Evolutionary conservation across 495 filamentous ascomycete species (phyloP), one percentile per base, ranked within the genome.

Genomic region (Penicillium malachiteum): DNA sequence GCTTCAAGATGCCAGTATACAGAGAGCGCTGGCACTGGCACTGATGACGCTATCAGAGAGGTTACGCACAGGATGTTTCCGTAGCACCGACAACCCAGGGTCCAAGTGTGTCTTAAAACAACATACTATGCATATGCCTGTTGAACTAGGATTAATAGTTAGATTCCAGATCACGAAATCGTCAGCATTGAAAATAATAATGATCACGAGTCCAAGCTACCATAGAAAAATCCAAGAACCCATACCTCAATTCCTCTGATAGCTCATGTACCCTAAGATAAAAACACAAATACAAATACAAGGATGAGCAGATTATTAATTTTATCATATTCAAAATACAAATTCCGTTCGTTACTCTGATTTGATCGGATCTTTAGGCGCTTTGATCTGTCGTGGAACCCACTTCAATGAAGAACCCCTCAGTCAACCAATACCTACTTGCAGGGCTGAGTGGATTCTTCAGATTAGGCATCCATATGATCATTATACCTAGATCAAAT

Each of bases 21-120:
- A 26, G 21, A 26, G 21, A 26, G 21, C 4, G 21, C 21, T 26
- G 21, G 21, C 21, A 26, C 21, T 26, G 21, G 21, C 34, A 37
- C 34, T 13, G 9, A 37, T 37, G 34, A 37, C 12, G 8, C 34
- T 37, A 13, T 37, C 34, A 12, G 42, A 13, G 13, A 33, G 18
- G 42, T 51, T 32, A 54, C 35, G 51, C 47, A 51, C 26, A 47
- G 16, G 14, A 50, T 35, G 21, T 26, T 44, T 11, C 46, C 9
- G 57, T 66, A 40, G 56, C 40, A 66, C 63, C 14, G 43, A 52
- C 60, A 66, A 56, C 56, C 54, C 50, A 46, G 62, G 49, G 55
- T 62, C 50, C 50, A 54, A 48, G 16, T 49, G 46, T 39, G 44
- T 44, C 31, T 55, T 40, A 21, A 50, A n/a, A 50, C 21, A 50